phyloP scores from a whole-genome alignment of 257 asterid genomes.

The Solanum piurae region DNA sequence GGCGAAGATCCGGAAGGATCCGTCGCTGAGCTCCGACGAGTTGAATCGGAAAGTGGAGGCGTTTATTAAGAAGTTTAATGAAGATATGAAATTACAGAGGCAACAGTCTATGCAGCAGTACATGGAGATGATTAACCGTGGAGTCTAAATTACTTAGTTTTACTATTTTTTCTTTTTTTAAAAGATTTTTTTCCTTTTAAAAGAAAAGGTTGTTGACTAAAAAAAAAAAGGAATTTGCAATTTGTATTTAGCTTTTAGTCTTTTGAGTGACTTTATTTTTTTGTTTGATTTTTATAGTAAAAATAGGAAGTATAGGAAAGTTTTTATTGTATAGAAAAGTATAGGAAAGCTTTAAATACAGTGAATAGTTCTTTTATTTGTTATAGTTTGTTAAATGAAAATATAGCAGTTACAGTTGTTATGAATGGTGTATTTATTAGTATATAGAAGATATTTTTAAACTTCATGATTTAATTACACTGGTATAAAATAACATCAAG shows the following conservation, averaged over 20 bases:
- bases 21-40: conserved; percentile 25
- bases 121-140: conserved; percentile 29
- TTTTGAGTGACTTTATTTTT: background rate
- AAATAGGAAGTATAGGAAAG: background rate
- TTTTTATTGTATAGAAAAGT: background rate
- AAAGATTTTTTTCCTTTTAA: background rate
- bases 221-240: background rate
- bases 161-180: background rate
- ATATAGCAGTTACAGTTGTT: background rate
- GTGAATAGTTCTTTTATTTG: background rate
- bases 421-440: background rate
- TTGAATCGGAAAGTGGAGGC: conserved; percentile 26
- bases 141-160: background rate
- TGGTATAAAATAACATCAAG: background rate
- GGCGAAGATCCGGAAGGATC: conserved; percentile 4
- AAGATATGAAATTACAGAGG: conserved; percentile 35
- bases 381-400: background rate
- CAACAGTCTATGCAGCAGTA: conserved; percentile 20
- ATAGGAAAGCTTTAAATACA: background rate
- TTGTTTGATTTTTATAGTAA: background rate
- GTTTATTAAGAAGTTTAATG: conserved; percentile 27
- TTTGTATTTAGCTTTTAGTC: background rate
- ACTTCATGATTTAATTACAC: background rate
- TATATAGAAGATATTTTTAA: background rate
- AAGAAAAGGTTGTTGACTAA: background rate